Evolutionary conservation across 129 eudicot species (phyloP), one percentile per base, ranked within the genome.

Genomic region (Tanacetum coccineum): DNA sequence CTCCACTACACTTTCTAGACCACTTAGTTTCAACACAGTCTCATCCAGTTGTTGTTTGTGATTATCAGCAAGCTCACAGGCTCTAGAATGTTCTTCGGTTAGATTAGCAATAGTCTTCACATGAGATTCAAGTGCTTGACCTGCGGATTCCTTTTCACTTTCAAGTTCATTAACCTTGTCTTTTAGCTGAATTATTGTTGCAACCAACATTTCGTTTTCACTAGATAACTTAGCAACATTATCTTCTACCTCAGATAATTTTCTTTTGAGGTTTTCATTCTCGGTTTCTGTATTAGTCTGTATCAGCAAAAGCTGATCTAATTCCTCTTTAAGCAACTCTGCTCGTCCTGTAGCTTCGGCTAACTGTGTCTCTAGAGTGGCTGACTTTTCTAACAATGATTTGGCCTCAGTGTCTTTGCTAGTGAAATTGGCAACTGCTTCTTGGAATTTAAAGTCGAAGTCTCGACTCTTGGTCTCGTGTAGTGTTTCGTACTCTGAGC

Each of bases 351-450:
- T 75, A 51, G 85, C 79, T 74, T 83, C 95, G 64, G 85, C 84
- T 49, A 81, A 61, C 76, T 88, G 91, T 57, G 50, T 81, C 70
- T 93, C 84, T 9, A 88, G 81, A 66, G 66, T 62, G 22, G 67
- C 64, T 40, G 81, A 79, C 75, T 82, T 85, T 70, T 92, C 89
- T 11, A 78, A 58, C 71, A 85, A 68, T 18, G 83, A 71, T 73
- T 83, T 77, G 40, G 90, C 96, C 78, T 90, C 97, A 3, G 80
- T 69, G 58, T 90, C 95, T 76, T 77, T 90, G 76, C 71, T 75
- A 21, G 77, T 51, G 66, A 80, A 76, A 67, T 55, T 84, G 1
- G 81, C 80, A 46, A 81, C 62, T 54, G 95, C 79, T 69, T 91
- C 97, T 70, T 85, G 88, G 32, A 87, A 72, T 68, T 91, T 87